These are phyloP conservation scores for Torulaspora microellipsoides DNA, from an alignment of 805 yeast genomes.

Conservation along the genomic window DNA sequence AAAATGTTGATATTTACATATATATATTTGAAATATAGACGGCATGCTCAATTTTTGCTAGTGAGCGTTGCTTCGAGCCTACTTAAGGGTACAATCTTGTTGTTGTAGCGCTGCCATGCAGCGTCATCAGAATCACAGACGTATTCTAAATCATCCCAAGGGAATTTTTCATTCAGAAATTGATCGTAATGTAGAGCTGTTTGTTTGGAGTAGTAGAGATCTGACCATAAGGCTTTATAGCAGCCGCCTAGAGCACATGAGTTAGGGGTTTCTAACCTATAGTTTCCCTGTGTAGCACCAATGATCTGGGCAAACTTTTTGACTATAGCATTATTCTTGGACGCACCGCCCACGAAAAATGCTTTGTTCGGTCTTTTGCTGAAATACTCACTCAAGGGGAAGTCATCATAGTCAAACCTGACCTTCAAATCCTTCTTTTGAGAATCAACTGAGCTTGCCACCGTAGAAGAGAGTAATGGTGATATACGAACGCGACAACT, in stretches of 20 bases:
- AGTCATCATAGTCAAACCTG: constrained; percentile 35
- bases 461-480: constrained; percentile 54
- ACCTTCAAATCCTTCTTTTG: constrained; percentile 17
- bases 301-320: constrained; percentile 63
- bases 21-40: background rate
- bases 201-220: constrained; percentile 31
- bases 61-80: constrained; percentile 24
- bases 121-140: constrained; percentile 22
- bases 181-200: constrained; percentile 36
- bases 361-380: constrained; percentile 57
- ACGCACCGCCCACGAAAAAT: constrained; percentile 85
- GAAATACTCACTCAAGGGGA: constrained; percentile 23
- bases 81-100: constrained; percentile 33
- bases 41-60: background rate
- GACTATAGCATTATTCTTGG: constrained; percentile 66
- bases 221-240: constrained; percentile 76
- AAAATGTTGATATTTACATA: background rate
- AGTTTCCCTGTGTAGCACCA: constrained; percentile 58
- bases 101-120: constrained; percentile 30
- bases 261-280: constrained; percentile 69
- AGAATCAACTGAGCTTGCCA: constrained; percentile 5
- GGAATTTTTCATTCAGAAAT: constrained; percentile 45
- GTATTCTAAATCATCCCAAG: constrained; percentile 39
- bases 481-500: constrained; percentile 78
- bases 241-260: constrained; percentile 95